phyloP scores from a whole-genome alignment of 305 asterid species.

The Rubia balearica region DNA sequence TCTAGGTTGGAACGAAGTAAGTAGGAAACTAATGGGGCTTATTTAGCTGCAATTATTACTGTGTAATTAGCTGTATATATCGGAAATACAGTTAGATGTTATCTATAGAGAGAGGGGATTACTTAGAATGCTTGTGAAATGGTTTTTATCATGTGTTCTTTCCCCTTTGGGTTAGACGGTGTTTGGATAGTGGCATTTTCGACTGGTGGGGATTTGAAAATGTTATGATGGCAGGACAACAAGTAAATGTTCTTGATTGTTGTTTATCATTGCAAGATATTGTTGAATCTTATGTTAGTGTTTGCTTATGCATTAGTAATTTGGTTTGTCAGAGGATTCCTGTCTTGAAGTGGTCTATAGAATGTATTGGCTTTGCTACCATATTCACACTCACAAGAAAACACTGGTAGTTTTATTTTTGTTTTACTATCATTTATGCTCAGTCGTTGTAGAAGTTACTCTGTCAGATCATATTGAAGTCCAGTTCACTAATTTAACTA shows the following conservation, averaged over 20 bases:
- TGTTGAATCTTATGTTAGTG: slow-evolving; percentile 10
- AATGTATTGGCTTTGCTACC: slow-evolving; percentile 97
- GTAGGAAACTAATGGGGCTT: slow-evolving; percentile 17
- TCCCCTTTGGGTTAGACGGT: too few relatives aligned
- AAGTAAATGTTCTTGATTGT: slow-evolving; percentile 31
- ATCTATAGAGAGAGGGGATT: too few relatives aligned
- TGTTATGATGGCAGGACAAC: slow-evolving; percentile 69
- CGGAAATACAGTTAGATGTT: too few relatives aligned
- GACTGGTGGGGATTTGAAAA: slow-evolving; percentile 86
- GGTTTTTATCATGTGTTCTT: too few relatives aligned
- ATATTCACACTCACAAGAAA: slow-evolving; percentile 78
- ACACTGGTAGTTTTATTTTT: slow-evolving; percentile 35
- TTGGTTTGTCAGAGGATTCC: slow-evolving; percentile 51
- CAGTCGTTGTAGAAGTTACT: not conserved
- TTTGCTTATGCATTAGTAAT: slow-evolving; percentile 13
- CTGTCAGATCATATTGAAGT: slow-evolving; percentile 5
- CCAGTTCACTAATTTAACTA: slow-evolving; percentile 1
- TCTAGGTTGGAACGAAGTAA: slow-evolving; percentile 92
- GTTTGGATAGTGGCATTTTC: slow-evolving; percentile 42
- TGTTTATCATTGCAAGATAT: slow-evolving; percentile 7
- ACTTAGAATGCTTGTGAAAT: too few relatives aligned
- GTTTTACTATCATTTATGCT: not conserved
- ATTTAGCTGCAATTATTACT: too few relatives aligned
- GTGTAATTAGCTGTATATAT: too few relatives aligned
- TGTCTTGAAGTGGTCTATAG: slow-evolving; percentile 73